phyloP scores from a whole-genome alignment of 129 eudicot genomes.

The Sambucus nigra region DNA sequence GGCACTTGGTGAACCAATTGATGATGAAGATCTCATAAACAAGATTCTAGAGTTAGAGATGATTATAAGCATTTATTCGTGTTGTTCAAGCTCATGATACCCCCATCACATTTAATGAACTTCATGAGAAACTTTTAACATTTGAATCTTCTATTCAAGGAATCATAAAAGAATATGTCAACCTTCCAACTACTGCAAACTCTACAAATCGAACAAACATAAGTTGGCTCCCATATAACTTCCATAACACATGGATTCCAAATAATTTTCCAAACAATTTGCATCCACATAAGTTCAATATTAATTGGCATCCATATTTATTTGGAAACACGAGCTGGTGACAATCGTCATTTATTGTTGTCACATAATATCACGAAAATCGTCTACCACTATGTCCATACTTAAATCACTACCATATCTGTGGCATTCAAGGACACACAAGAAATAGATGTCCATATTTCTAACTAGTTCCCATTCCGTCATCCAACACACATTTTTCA shows the following conservation, averaged over 20 bases:
- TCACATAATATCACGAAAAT: not conserved
- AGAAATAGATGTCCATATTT: not conserved
- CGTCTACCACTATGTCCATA: not conserved
- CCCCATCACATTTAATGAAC: not conserved
- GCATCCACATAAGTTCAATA: too few relatives aligned
- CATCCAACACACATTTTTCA: not conserved
- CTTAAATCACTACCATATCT: not conserved
- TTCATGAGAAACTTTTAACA: not conserved
- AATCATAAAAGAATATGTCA: too few relatives aligned
- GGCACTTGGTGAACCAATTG: not conserved
- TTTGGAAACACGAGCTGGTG: not conserved
- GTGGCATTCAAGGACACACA: not conserved
- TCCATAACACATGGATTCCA: not conserved
- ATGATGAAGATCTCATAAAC: not conserved
- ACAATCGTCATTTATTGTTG: too few relatives aligned
- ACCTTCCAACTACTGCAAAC: not conserved
- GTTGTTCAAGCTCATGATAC: not conserved
- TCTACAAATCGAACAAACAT: not conserved
- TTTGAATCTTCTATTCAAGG: too few relatives aligned
- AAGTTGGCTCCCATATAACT: not conserved
- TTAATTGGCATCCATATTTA: too few relatives aligned
- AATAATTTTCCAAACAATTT: too few relatives aligned
- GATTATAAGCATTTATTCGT: not conserved
- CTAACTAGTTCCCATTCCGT: too few relatives aligned
- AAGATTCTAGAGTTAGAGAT: not conserved